Base-by-base conservation (phyloP, 2,329 filamentous ascomycete species). In the Fusarium secorum region DNA sequence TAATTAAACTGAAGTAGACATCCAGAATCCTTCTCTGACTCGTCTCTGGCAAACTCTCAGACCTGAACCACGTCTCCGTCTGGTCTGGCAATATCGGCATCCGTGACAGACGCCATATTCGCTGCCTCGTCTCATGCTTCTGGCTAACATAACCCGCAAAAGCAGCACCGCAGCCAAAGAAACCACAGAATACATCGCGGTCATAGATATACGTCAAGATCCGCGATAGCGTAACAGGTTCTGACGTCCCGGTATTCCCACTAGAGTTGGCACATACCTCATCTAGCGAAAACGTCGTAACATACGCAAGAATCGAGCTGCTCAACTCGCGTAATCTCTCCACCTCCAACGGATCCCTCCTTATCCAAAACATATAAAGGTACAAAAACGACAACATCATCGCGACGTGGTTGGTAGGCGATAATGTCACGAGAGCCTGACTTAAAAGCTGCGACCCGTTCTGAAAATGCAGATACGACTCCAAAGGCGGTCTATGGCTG, bases 351-450 rank as follows among this genome's bases (percentile, higher is more conserved):
- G 62, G 62, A 10, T 64, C 30, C 1, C 62, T 46, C 1, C 62
- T n/a, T 60, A 64, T 64, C 62, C 62, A 64, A 4, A 64, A 64
- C 60, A 64, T 64, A 1, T 38, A 64, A 2, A 64, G 49, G 11
- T 64, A 64, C 6, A 64, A 26, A 22, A 57, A 64, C 1, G 62
- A 64, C 15, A 64, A n/a, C 62, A 64, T 64, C 62, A 64, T 64
- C 1, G 62, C 35, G 9, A 57, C 14, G 4, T 64, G 62, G 5
- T 64, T 39, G 0, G 15, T 42, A 0, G 62, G 60, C 7, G 60
- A 41, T 5, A 57, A 1, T 4, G 61, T 39, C 8, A 57, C 62
- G 7, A 64, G 30, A 1, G 60, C 60, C 26, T 64, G 62, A 11
- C 39, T 49, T 8, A 64, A 28, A 2, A 64, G 22, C 6, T 64